Percentiles rank a stretch among this genome's conserved stretches.
These are phyloP conservation scores for Lentinula edodes DNA, from an alignment of 768 basidiomycete genomes.

Conservation along the genomic window DNA sequence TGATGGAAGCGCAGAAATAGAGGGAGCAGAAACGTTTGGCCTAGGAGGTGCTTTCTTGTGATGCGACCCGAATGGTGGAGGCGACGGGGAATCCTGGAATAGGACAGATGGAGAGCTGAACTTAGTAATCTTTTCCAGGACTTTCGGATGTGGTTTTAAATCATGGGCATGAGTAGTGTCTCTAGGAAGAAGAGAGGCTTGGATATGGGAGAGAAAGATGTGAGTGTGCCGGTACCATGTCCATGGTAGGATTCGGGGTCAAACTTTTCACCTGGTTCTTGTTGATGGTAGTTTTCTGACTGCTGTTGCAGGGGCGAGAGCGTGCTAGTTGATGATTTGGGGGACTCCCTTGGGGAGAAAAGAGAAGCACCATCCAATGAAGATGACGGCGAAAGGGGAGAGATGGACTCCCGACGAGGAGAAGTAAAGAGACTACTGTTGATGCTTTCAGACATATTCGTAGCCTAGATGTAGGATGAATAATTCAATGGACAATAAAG, in stretches of 20 bases:
- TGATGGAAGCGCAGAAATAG: background rate
- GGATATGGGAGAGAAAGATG: background rate
- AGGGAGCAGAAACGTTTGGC: background rate
- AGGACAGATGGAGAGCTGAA: background rate
- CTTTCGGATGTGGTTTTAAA: background rate
- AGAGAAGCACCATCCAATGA: background rate
- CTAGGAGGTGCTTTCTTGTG: background rate
- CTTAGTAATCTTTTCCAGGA: background rate
- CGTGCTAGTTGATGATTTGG: background rate
- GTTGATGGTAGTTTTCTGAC: background rate
- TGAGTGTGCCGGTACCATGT: background rate
- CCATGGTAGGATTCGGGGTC: background rate
- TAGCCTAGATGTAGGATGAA: background rate
- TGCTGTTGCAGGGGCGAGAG: background rate
- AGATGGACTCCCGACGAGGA: background rate
- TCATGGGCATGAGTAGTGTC: background rate
- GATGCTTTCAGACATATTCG: background rate
- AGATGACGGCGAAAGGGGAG: background rate
- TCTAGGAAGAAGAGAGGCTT: background rate
- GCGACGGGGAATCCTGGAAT: background rate
- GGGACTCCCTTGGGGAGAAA: background rate
- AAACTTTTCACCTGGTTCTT: background rate
- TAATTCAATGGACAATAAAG: background rate
- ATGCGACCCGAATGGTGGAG: background rate
- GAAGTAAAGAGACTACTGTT: background rate